Percentiles rank a stretch among this genome's conserved stretches.
Conservation (phyloP, 129 eudicot species). For the Flaveria brownii region DNA sequence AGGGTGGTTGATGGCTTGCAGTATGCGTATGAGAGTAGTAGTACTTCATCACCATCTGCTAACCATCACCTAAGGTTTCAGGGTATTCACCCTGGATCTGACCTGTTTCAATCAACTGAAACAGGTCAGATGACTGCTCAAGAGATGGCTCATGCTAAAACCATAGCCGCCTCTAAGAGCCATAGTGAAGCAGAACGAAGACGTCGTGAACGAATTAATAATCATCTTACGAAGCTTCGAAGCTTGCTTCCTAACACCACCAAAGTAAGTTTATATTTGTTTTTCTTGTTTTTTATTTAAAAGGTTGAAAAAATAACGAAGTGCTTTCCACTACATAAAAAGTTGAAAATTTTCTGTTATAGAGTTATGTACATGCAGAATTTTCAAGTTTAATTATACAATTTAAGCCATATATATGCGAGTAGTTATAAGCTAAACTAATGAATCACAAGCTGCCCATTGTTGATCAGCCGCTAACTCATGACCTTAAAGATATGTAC, state of each 20-base stretch:
- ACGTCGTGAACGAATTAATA: constrained; percentile 84
- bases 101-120: constrained; percentile 61
- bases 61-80: constrained; percentile 35
- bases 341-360: neutral
- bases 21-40: constrained; percentile 50
- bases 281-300: constrained; percentile 15
- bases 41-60: constrained; percentile 23
- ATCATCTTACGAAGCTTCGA: constrained; percentile 82
- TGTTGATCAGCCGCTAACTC: neutral
- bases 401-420: neutral
- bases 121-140: constrained; percentile 67
- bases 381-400: neutral
- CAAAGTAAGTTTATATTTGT: constrained; percentile 50
- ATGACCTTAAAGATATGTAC: neutral
- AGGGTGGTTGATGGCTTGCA: constrained; percentile 49
- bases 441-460: neutral
- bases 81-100: constrained; percentile 51
- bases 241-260: constrained; percentile 82
- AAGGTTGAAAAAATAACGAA: neutral
- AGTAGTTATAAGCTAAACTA: neutral
- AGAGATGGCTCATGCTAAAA: constrained; percentile 81
- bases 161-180: constrained; percentile 89
- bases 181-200: constrained; percentile 92
- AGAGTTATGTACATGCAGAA: neutral
- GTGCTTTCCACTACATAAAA: neutral